Percentiles rank a stretch among this genome's conserved stretches.
phyloP scores from a whole-genome alignment of 1,139 yeast species.

The Blastobotrys arbuscula region DNA sequence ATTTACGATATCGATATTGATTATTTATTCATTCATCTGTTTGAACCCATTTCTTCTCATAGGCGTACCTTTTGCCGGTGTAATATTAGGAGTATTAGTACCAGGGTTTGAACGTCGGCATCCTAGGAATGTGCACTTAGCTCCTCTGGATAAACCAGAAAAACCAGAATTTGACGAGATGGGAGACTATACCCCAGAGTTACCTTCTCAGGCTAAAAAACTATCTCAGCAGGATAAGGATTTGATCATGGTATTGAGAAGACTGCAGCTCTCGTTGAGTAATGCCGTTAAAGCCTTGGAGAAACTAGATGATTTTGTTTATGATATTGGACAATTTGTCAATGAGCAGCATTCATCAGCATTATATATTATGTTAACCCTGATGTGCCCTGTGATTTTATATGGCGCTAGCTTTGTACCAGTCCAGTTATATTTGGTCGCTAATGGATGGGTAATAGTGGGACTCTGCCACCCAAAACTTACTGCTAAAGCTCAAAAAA shows the following conservation, averaged over 20 bases:
- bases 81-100: conserved; percentile 55
- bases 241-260: conserved; percentile 49
- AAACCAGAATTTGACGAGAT: conserved; percentile 16
- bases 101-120: conserved; percentile 72
- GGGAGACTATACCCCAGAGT: conserved; percentile 14
- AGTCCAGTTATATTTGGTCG: conserved; percentile 54
- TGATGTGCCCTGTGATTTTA: conserved; percentile 41
- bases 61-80: conserved; percentile 54
- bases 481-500: conserved; percentile 28
- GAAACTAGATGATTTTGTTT: conserved; percentile 49
- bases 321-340: conserved; percentile 63
- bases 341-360: conserved; percentile 65
- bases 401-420: conserved; percentile 61
- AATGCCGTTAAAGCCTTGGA: conserved; percentile 50
- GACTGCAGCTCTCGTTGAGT: conserved; percentile 57
- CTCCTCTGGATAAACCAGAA: conserved; percentile 13
- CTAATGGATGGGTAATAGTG: conserved; percentile 51
- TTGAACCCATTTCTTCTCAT: conserved; percentile 66
- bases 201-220: conserved; percentile 7
- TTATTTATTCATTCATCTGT: conserved; percentile 33
- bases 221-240: conserved; percentile 17
- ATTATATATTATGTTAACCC: conserved; percentile 43
- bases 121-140: conserved; percentile 32
- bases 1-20: conserved; percentile 31
- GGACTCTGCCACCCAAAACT: conserved; percentile 52